These are phyloP conservation scores for Spathaspora jeffriesii DNA, from an alignment of 1,139 yeast species.

Conservation along the genomic window DNA sequence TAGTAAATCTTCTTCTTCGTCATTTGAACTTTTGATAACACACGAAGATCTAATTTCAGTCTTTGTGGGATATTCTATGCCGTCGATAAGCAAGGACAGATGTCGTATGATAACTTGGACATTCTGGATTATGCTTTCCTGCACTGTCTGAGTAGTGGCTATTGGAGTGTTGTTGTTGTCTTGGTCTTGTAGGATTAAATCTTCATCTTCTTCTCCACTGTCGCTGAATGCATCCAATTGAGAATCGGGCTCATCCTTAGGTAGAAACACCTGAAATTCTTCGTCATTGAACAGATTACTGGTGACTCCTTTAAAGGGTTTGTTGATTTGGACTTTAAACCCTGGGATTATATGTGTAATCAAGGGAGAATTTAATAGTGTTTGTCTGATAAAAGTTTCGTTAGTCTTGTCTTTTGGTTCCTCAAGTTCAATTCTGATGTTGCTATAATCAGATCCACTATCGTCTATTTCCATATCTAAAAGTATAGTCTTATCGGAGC, in stretches of 20 bases:
- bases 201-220: constrained; percentile 24
- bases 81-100: constrained; percentile 36
- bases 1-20: constrained; percentile 40
- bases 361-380: constrained; percentile 39
- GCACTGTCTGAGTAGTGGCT: constrained; percentile 4
- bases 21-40: constrained; percentile 26
- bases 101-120: constrained; percentile 32
- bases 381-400: constrained; percentile 28
- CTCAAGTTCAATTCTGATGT: constrained; percentile 5
- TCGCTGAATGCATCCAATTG: constrained; percentile 40
- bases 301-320: constrained; percentile 34
- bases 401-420: background rate
- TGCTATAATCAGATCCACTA: constrained; percentile 5
- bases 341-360: constrained; percentile 31
- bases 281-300: constrained; percentile 39
- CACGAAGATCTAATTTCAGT: constrained; percentile 39
- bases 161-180: constrained; percentile 15
- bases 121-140: constrained; percentile 6
- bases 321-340: constrained; percentile 32
- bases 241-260: constrained; percentile 37
- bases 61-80: constrained; percentile 31
- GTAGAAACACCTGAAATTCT: constrained; percentile 34
- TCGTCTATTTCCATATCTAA: constrained; percentile 9
- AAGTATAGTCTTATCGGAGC: background rate
- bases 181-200: constrained; percentile 5